Evolutionary conservation across 2,329 filamentous ascomycete genomes (phyloP).

Genomic region (Phialocephala sp.): DNA sequence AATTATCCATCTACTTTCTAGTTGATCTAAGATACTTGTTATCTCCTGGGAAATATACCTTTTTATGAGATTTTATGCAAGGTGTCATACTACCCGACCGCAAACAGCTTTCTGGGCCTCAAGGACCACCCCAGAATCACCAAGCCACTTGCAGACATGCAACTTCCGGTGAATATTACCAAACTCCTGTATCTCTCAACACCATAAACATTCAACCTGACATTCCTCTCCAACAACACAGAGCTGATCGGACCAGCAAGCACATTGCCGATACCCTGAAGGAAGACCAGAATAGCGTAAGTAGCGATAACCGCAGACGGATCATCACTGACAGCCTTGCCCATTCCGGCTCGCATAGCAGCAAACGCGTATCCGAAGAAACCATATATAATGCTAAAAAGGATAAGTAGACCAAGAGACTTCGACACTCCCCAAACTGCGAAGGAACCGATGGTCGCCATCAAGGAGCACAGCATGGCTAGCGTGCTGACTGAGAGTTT

Average conservation of each 20-base stretch:
- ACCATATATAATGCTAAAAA: slow-evolving; percentile 58
- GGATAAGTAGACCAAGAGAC: slow-evolving; percentile 50
- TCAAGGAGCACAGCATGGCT: slow-evolving; percentile 50
- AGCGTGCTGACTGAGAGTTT: slow-evolving; percentile 48
- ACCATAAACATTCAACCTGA: slow-evolving; percentile 29
- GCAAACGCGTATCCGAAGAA: slow-evolving; percentile 61
- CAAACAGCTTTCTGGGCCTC: neutral
- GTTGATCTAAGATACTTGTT: too few species aligned
- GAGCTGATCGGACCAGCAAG: slow-evolving; percentile 42
- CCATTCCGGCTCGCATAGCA: slow-evolving; percentile 52
- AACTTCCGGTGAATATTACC: slow-evolving; percentile 35
- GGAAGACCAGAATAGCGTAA: slow-evolving; percentile 41
- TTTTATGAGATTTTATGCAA: too few species aligned
- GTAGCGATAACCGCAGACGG: slow-evolving; percentile 38
- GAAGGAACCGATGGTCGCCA: slow-evolving; percentile 54
- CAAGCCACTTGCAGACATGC: slow-evolving; percentile 31
- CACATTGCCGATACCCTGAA: slow-evolving; percentile 44
- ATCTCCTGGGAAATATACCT: too few species aligned
- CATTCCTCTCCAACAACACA: slow-evolving; percentile 31
- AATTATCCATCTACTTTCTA: too few species aligned
- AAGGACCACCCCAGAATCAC: slow-evolving; percentile 17
- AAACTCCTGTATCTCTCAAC: slow-evolving; percentile 31
- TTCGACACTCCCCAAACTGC: slow-evolving; percentile 58
- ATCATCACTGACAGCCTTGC: slow-evolving; percentile 41
- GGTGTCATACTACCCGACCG: neutral